Evolutionary conservation across 108 stramenopile species (phyloP).

Genomic region (Skeletonema potamos): DNA sequence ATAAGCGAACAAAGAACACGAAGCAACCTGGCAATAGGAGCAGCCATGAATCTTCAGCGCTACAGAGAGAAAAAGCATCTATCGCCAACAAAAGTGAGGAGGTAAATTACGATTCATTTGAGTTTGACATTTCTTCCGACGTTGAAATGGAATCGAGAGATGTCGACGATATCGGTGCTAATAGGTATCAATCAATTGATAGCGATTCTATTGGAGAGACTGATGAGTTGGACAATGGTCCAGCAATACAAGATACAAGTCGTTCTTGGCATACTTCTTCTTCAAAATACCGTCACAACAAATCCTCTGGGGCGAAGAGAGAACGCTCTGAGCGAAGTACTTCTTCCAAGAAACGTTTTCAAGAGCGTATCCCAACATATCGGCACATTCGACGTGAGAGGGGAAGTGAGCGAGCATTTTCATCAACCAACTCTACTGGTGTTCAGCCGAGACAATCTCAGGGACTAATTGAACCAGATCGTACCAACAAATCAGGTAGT

Average conservation of each 20-base stretch:
- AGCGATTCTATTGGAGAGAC: conserved; percentile 26
- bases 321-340: not conserved
- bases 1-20: not conserved
- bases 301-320: not conserved
- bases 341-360: not conserved
- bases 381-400: not conserved
- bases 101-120: not conserved
- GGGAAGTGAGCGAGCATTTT: not conserved
- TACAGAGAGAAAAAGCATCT: not conserved
- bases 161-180: not conserved
- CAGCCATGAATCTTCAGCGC: not conserved
- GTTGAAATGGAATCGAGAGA: not conserved
- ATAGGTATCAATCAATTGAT: conserved; percentile 4
- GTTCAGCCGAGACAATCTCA: not conserved
- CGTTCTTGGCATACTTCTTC: conserved; percentile 1
- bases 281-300: not conserved
- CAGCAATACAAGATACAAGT: not conserved
- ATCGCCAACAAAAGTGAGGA: not conserved
- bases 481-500: not conserved
- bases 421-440: not conserved
- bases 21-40: not conserved
- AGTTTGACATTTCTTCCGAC: not conserved
- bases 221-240: conserved; percentile 23
- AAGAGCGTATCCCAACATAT: not conserved
- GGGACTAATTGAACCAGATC: not conserved